Base-by-base conservation (phyloP, 1,139 yeast species). In the Hansenula sp. region DNA sequence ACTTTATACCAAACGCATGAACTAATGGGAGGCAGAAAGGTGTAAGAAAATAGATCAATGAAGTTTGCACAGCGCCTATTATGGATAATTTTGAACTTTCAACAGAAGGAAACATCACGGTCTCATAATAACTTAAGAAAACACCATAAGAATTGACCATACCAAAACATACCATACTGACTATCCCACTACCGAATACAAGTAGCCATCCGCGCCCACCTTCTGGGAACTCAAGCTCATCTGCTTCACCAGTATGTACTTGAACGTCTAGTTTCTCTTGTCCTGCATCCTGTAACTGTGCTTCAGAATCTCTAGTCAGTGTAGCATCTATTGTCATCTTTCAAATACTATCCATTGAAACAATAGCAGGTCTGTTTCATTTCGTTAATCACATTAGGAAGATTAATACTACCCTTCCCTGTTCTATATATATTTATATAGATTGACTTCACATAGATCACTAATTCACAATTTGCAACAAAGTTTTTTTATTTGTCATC, bases 121-220 rank as follows among this genome's bases (percentile, higher is more conserved):
- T 58, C 17, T 69, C 61, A 31, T 80, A 61, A 57, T 80, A 84
- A 53, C 78, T 75, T 38, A 85, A 67, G 55, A 79, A 84, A 4
- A 84, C 85, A 41, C 91, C 91, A 55, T 74, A 86, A 1, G 54
- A 41, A 3, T 79, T 76, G 3, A 87, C 77, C 83, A 71, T 36
- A 89, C 95, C 94, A 91, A 86, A 12, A 84, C 77, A 37, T 75
- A 66, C 48, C 74, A 72, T 56, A 67, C 73, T 44, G 75, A 69
- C 33, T 72, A 61, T 65, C 74, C 70, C 5, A 74, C 77, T 53
- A 1, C 58, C 84, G 71, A 15, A 73, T 43, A 2, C 80, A 76
- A 47, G 82, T 10, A 81, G 74, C 89, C 93, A 85, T 2, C 88
- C 89, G 49, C 72, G 72, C 1, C 87, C 87, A 28, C 79, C 77